A percentile compares a stretch with the other conserved stretches of the same genome.
These are phyloP conservation scores for Penicillium sp. DNA, from an alignment of 2,329 filamentous ascomycete genomes.

Conservation along the genomic window DNA sequence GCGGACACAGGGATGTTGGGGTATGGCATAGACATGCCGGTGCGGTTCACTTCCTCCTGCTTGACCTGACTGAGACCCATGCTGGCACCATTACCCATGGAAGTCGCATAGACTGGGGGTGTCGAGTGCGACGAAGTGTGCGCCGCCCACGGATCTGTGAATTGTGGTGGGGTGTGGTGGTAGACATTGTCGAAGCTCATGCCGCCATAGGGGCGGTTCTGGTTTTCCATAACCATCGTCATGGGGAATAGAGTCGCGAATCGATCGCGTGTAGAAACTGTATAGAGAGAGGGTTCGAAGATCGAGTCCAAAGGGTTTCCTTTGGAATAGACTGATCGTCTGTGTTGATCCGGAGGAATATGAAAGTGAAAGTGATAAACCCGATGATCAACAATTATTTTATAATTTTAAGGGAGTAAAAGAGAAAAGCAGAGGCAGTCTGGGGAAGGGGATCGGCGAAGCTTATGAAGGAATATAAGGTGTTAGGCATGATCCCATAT, in stretches of 20 bases:
- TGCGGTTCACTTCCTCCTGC: conserved; percentile 56
- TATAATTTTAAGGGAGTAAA: conserved; percentile 13
- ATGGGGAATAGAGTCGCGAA: conserved; percentile 55
- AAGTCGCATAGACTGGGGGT: conserved; percentile 61
- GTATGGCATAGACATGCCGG: conserved; percentile 69
- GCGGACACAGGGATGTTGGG: conserved; percentile 70
- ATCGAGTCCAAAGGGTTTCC: neutral
- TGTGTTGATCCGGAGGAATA: conserved; percentile 2
- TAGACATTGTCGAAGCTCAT: conserved; percentile 81
- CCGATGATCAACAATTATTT: conserved; percentile 18
- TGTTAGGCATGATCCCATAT: conserved; percentile 29
- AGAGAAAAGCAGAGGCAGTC: conserved; percentile 31
- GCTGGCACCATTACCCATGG: conserved; percentile 62
- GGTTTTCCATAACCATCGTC: conserved; percentile 93
- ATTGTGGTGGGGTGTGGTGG: conserved; percentile 64
- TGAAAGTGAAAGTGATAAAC: conserved; percentile 19
- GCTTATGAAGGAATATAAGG: conserved; percentile 44
- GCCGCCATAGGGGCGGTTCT: conserved; percentile 76
- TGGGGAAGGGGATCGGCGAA: conserved; percentile 48
- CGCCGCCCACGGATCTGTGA: conserved; percentile 86
- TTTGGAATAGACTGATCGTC: conserved; percentile 3
- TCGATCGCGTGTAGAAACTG: conserved; percentile 15
- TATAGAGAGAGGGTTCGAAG: neutral
- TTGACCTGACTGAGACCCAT: conserved; percentile 55
- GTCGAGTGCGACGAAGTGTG: conserved; percentile 57